A percentile compares a stretch with the other conserved stretches of the same genome.
Evolutionary conservation across 805 yeast genomes (phyloP).

Genomic region (Teunomyces kruisii): DNA sequence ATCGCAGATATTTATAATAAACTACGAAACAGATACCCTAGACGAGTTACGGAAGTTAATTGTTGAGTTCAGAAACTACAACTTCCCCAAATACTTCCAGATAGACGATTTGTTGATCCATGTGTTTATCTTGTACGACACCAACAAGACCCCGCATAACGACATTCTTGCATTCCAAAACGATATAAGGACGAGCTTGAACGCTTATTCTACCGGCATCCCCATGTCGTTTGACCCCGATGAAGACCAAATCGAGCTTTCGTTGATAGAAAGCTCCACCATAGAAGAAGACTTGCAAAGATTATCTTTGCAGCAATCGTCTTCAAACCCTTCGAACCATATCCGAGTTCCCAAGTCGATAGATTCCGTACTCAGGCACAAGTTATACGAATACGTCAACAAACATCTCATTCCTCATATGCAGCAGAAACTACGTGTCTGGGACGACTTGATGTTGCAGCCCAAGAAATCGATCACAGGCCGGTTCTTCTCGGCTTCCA

Average conservation of each 20-base stretch:
- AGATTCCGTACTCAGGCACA: conserved; percentile 38
- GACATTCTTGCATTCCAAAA: conserved; percentile 33
- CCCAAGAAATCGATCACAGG: conserved; percentile 78
- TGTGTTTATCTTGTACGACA: conserved; percentile 32
- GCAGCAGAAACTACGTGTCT: conserved; percentile 73
- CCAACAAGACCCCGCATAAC: conserved; percentile 18
- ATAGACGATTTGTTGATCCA: conserved; percentile 57
- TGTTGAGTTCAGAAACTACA: conserved; percentile 48
- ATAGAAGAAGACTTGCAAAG: conserved; percentile 52
- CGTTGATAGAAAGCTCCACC: conserved; percentile 33
- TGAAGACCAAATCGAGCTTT: conserved; percentile 1
- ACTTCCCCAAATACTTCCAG: conserved; percentile 64
- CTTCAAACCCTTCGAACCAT: conserved; percentile 11
- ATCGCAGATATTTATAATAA: conserved; percentile 66
- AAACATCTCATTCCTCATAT: conserved; percentile 72
- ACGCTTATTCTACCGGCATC: conserved; percentile 25
- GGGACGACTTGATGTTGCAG: conserved; percentile 82
- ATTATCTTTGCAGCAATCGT: conserved; percentile 22
- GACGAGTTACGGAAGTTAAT: conserved; percentile 59
- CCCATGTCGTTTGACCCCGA: conserved; percentile 14
- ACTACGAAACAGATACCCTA: conserved; percentile 48
- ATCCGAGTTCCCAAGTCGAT: conserved; percentile 33
- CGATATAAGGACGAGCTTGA: conserved; percentile 23
- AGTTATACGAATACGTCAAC: conserved; percentile 47
- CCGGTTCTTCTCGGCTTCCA: conserved; percentile 65